Conservation (phyloP, 345 rosid genomes). For the Brassica rapa region DNA sequence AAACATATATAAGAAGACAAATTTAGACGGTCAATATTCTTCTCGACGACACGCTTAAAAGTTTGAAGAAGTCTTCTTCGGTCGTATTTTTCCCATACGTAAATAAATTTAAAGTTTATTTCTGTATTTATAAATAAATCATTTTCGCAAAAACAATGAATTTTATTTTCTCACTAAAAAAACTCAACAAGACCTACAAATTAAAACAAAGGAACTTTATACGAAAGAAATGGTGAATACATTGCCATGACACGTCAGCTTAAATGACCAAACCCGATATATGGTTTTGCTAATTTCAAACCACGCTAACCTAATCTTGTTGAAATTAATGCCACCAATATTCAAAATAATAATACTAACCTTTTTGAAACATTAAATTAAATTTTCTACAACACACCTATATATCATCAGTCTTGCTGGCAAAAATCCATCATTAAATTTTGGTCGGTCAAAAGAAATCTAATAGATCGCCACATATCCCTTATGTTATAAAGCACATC, state of each 20-base stretch:
- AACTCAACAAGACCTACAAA: not conserved
- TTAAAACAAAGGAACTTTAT: not conserved
- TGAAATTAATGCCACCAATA: slow-evolving; percentile 28
- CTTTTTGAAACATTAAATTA: not conserved
- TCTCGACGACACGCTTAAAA: slow-evolving; percentile 19
- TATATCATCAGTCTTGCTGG: slow-evolving; percentile 32
- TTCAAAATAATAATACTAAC: slow-evolving; percentile 18
- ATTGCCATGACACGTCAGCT: slow-evolving; percentile 17
- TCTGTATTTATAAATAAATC: not conserved
- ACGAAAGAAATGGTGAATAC: not conserved
- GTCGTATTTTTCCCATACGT: slow-evolving; percentile 10
- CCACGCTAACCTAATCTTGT: slow-evolving; percentile 41
- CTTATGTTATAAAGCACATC: slow-evolving; percentile 14
- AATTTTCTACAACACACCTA: slow-evolving; percentile 22
- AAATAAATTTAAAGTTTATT: not conserved
- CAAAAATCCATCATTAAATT: slow-evolving; percentile 30
- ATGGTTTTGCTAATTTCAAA: slow-evolving; percentile 27
- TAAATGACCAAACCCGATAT: slow-evolving; percentile 10
- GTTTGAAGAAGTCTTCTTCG: slow-evolving; percentile 4
- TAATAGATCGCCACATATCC: slow-evolving; percentile 13
- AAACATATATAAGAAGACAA: slow-evolving; percentile 5
- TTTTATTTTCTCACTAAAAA: too few relatives aligned
- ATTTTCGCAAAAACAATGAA: not conserved
- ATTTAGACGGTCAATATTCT: slow-evolving; percentile 18
- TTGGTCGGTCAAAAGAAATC: slow-evolving; percentile 33